These are phyloP conservation scores for Penicillium cinerascens DNA, from an alignment of 495 filamentous ascomycete genomes.

Conservation along the genomic window DNA sequence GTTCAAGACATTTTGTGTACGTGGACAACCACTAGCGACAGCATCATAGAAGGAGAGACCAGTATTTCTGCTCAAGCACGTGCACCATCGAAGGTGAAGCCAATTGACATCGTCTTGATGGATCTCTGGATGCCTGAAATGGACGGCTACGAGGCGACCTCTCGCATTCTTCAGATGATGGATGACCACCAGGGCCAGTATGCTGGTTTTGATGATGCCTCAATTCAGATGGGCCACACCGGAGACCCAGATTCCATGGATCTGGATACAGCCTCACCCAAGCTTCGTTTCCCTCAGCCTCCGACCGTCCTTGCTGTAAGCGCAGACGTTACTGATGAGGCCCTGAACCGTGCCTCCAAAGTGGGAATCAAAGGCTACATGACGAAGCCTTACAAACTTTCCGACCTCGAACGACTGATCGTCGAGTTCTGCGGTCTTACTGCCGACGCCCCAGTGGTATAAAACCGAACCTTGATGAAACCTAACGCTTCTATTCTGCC, in stretches of 20 bases:
- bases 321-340: slow-evolving; percentile 70
- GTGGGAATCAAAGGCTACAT: slow-evolving; percentile 76
- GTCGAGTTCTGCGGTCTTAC: slow-evolving; percentile 52
- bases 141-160: slow-evolving; percentile 76
- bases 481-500: neutral
- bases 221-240: neutral
- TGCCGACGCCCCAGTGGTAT: neutral
- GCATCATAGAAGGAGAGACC: neutral
- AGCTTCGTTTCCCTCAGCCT: slow-evolving; percentile 13
- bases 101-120: slow-evolving; percentile 71
- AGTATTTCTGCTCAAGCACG: neutral
- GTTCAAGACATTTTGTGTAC: slow-evolving; percentile 45
- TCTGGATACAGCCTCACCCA: slow-evolving; percentile 16
- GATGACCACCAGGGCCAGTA: slow-evolving; percentile 29
- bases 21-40: slow-evolving; percentile 9
- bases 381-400: slow-evolving; percentile 74
- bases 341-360: slow-evolving; percentile 57
- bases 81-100: slow-evolving; percentile 24
- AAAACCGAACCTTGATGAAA: neutral
- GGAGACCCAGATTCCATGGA: slow-evolving; percentile 17
- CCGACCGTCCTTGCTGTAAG: slow-evolving; percentile 67
- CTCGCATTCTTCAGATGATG: slow-evolving; percentile 57
- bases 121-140: slow-evolving; percentile 85
- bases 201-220: slow-evolving; percentile 5
- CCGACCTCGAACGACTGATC: slow-evolving; percentile 67